Conservation (phyloP, 805 yeast species). For the Torulaspora gathmanii region DNA sequence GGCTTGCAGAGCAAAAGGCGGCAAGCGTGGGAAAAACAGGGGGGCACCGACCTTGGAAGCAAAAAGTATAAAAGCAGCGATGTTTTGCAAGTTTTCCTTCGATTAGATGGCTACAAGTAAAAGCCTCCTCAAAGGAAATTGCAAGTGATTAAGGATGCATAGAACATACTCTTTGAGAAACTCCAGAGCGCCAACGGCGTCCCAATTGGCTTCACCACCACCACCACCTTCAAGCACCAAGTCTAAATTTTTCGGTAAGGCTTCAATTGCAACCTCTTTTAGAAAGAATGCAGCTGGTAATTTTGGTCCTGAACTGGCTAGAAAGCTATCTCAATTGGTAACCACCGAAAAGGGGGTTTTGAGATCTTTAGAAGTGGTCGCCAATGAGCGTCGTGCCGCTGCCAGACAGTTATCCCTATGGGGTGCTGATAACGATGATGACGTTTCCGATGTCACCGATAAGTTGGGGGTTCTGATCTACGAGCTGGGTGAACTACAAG, state of each 20-base stretch:
- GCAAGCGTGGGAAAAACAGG: constrained; percentile 4
- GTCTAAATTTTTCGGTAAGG: constrained; percentile 70
- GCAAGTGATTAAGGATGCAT: constrained; percentile 49
- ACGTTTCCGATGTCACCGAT: constrained; percentile 94
- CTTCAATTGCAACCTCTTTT: constrained; percentile 61
- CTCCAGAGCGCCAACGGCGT: constrained; percentile 75
- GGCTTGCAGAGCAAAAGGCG: constrained; percentile 9
- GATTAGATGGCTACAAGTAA: too few relatives aligned
- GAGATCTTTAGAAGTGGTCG: constrained; percentile 88
- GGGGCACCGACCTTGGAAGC: not conserved
- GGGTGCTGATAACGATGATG: constrained; percentile 99
- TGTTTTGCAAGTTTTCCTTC: not conserved
- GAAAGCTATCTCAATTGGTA: constrained; percentile 85
- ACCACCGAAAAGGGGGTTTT: constrained; percentile 95
- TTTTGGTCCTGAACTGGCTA: constrained; percentile 90
- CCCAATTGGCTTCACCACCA: constrained; percentile 74
- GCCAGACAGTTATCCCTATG: constrained; percentile 95
- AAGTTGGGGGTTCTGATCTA: constrained; percentile 92
- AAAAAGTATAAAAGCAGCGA: constrained; percentile 3
- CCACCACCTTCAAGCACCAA: constrained; percentile 75
- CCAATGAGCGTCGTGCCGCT: constrained; percentile 90
- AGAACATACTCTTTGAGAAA: constrained; percentile 80
- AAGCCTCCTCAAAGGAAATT: too few relatives aligned
- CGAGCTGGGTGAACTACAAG: constrained; percentile 97
- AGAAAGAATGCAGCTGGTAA: constrained; percentile 86